These are phyloP conservation scores for Penicillium alfredii DNA, from an alignment of 495 filamentous ascomycete species.

Conservation along the genomic window DNA sequence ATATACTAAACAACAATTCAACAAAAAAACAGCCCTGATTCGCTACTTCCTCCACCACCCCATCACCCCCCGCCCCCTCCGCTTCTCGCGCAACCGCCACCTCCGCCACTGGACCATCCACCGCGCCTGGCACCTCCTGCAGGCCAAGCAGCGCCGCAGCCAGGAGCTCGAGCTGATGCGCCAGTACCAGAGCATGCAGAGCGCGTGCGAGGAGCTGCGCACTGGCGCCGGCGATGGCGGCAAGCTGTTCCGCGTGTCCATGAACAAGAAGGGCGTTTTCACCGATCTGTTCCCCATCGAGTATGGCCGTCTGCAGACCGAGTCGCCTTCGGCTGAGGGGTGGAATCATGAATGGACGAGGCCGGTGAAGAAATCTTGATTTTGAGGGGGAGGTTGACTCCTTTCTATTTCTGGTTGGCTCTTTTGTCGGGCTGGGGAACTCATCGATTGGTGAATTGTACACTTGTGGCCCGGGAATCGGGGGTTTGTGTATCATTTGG, in stretches of 20 bases:
- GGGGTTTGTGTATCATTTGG: not conserved
- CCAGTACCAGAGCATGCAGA: conserved; percentile 72
- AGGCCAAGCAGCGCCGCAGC: conserved; percentile 52
- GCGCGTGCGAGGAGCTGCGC: conserved; percentile 76
- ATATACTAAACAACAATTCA: conserved; percentile 2
- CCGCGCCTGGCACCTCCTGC: conserved; percentile 79
- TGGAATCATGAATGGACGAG: conserved; percentile 68
- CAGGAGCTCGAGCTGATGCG: conserved; percentile 60
- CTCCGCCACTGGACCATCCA: conserved; percentile 99
- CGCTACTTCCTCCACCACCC: conserved; percentile 62
- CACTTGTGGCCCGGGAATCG: not conserved
- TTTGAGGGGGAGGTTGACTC: not conserved
- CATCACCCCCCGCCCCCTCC: conserved; percentile 67
- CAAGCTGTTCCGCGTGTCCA: conserved; percentile 72
- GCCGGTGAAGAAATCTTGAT: conserved; percentile 20
- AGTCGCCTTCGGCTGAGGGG: conserved; percentile 61
- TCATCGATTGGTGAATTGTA: no score
- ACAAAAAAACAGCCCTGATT: conserved; percentile 45
- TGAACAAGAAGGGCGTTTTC: conserved; percentile 79
- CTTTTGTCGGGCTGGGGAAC: no score
- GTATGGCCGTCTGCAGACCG: conserved; percentile 78
- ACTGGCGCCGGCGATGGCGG: conserved; percentile 65
- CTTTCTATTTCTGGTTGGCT: no score
- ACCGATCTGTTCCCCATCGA: conserved; percentile 68
- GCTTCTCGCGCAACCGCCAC: conserved; percentile 78